Evolutionary conservation across 495 filamentous ascomycete species (phyloP).

Genomic region (Aspergillus affinis): DNA sequence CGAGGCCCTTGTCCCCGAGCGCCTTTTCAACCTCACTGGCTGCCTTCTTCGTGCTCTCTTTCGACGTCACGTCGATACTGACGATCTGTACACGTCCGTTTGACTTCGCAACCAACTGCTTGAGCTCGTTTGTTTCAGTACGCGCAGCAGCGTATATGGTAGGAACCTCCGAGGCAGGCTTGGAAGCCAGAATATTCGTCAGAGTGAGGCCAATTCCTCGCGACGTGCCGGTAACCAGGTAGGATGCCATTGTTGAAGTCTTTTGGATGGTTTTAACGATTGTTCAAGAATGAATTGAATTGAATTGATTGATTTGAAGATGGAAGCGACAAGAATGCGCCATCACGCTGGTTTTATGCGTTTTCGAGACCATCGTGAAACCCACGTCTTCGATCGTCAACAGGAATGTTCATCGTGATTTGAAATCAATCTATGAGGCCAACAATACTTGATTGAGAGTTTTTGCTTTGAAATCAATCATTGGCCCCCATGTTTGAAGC

Average conservation of each 20-base stretch:
- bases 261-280: neutral
- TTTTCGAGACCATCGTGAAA: neutral
- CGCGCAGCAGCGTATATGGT: constrained; percentile 38
- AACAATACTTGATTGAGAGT: neutral
- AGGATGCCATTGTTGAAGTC: constrained; percentile 24
- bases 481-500: neutral
- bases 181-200: constrained; percentile 29
- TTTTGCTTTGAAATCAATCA: neutral
- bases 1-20: constrained; percentile 44
- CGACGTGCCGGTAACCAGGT: constrained; percentile 41
- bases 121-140: constrained; percentile 25
- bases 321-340: neutral
- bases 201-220: constrained; percentile 57
- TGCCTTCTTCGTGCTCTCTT: constrained; percentile 42
- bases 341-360: neutral
- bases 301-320: neutral
- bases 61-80: constrained; percentile 43
- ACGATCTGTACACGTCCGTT: constrained; percentile 11
- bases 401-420: neutral
- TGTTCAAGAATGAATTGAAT: neutral
- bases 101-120: constrained; percentile 14
- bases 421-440: neutral
- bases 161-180: constrained; percentile 27
- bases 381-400: neutral
- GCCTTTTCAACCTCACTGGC: constrained; percentile 31